Evolutionary conservation across 2,329 filamentous ascomycete genomes (phyloP), one percentile per base, ranked within the genome.

Genomic region (Dryadomyces quercus-mongolicae): DNA sequence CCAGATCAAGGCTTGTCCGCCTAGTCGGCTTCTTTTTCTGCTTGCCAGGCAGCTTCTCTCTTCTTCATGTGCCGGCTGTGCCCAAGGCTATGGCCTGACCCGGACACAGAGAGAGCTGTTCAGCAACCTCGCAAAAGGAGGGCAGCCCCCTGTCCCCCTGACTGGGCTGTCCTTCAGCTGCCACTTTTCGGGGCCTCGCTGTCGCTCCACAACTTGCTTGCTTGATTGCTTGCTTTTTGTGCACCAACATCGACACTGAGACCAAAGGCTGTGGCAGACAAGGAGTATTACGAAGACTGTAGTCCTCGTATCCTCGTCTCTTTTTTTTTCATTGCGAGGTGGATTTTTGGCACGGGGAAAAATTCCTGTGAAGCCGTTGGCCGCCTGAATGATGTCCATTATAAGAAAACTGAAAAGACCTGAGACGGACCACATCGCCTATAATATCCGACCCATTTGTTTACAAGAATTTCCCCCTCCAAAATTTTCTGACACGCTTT

Each of bases 401-500:
- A 62, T 56, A 55, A 67, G 65, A 76, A 76, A 79, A 85, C 81
- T 86, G 81, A 85, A 86, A 86, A 87, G 82, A 86, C 77, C 84
- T 86, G 84, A 87, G 75, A 73, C 73, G 64, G 47, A 46, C 44
- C 21, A 22, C 5, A 13, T 22, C 44, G 25, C 25, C 42, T 13
- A 10, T 2, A 42, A 31, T 31, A 31, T 31, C n/a, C 18, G 16
- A 16, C 16, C 18, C 42, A 44, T 18, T n/a, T 44, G 7, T 44
- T 44, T 18, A 12, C 36, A 5, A 12, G 15, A 38, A 40, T 40
- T 16, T 16, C 10, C 36, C 36, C 36, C 36, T 40, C 36, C 15
- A 40, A 16, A 40, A 40, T 13, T 13, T 40, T 40, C 36, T 40
- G 36, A 40, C 36, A 5, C 25, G 25, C 8, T 40, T 40, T 40